Percentiles rank a stretch among this genome's conserved stretches.
Conservation (phyloP, 805 yeast species). For the Saccharomycopsis sp. region DNA sequence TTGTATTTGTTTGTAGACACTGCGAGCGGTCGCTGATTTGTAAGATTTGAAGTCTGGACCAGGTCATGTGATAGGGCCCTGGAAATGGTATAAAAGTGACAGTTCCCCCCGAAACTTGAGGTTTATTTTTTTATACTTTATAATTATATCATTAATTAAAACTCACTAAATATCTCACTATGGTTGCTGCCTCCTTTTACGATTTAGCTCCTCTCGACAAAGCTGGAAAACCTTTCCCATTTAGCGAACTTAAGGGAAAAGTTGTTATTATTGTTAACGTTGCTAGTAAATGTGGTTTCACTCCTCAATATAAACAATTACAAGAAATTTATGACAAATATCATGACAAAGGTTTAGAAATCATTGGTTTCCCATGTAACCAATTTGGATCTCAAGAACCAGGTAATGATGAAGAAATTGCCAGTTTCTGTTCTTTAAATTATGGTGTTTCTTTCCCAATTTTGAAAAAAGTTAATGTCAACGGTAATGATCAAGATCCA, state of each 20-base stretch:
- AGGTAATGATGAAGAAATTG: constrained; percentile 58
- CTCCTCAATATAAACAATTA: constrained; percentile 69
- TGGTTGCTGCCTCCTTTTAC: constrained; percentile 41
- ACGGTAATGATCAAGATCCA: constrained; percentile 72
- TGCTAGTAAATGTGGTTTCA: constrained; percentile 79
- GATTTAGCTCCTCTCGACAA: constrained; percentile 54
- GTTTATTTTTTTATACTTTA: too few relatives aligned
- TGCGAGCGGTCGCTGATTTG: too few relatives aligned
- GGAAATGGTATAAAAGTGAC: too few relatives aligned
- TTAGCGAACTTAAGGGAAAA: constrained; percentile 58
- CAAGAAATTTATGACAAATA: constrained; percentile 62
- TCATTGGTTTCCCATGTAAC: constrained; percentile 84
- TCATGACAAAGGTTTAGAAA: constrained; percentile 51
- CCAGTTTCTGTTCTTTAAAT: constrained; percentile 63
- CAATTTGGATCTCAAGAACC: constrained; percentile 83
- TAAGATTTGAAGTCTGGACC: too few relatives aligned
- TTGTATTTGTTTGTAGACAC: too few relatives aligned
- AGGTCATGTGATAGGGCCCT: too few relatives aligned
- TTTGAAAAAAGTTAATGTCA: constrained; percentile 78
- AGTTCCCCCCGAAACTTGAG: too few relatives aligned
- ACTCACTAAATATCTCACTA: too few relatives aligned
- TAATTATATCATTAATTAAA: too few relatives aligned
- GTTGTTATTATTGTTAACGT: constrained; percentile 79
- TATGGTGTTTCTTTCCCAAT: constrained; percentile 91
- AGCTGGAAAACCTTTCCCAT: constrained; percentile 47